phyloP scores from a whole-genome alignment of 176 grass and related monocot species.

The Puya raimondii region DNA sequence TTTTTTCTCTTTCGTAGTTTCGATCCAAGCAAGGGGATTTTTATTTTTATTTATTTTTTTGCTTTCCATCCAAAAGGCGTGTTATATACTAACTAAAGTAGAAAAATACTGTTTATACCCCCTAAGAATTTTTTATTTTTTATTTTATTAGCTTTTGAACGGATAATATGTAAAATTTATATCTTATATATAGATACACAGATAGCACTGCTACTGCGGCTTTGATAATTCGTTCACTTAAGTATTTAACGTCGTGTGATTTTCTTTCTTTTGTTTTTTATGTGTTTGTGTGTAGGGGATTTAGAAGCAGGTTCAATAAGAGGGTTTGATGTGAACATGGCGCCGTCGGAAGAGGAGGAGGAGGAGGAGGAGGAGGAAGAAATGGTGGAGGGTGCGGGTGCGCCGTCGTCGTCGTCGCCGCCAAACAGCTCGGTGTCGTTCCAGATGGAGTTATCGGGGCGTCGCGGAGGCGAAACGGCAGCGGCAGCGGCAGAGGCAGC shows the following conservation, averaged over 20 bases:
- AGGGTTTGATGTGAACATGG: slow-evolving; percentile 73
- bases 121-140: too few species aligned
- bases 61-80: too few species aligned
- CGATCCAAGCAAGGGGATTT: too few species aligned
- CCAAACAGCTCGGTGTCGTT: slow-evolving; percentile 12
- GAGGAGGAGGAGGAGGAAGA: slow-evolving; percentile 31
- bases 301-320: slow-evolving; percentile 19
- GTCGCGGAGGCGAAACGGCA: not conserved
- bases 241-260: too few species aligned
- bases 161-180: too few species aligned
- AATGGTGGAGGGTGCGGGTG: not conserved
- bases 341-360: slow-evolving; percentile 20
- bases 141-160: too few species aligned
- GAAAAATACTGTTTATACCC: too few species aligned
- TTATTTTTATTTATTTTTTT: too few species aligned
- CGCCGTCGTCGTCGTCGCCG: not conserved
- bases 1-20: too few species aligned
- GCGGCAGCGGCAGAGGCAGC: slow-evolving; percentile 3
- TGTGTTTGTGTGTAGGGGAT: not conserved
- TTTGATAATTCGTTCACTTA: not conserved
- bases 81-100: too few species aligned
- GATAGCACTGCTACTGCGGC: not conserved
- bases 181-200: too few species aligned
- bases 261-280: not conserved
- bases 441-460: too few species aligned